Percentiles rank a stretch among this genome's conserved stretches.
phyloP scores from a whole-genome alignment of 1,139 yeast genomes.

The Debaryomyces sp. region DNA sequence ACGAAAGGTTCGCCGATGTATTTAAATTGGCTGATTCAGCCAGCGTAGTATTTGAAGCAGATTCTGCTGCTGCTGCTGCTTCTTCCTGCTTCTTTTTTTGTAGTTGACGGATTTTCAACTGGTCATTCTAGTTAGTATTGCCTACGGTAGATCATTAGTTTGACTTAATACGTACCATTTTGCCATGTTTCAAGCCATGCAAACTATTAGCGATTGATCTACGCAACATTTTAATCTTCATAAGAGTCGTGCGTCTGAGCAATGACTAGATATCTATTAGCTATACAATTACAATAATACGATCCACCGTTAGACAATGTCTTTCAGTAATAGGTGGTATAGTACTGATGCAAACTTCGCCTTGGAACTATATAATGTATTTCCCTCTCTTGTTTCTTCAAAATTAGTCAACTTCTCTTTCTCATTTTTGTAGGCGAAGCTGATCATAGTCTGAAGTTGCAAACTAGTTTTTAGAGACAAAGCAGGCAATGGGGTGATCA shows the following conservation, averaged over 20 bases:
- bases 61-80: constrained; percentile 22
- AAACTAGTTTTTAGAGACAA: background rate
- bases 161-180: constrained; percentile 3
- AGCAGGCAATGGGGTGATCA: constrained; percentile 1
- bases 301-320: background rate
- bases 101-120: constrained; percentile 61
- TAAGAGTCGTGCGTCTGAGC: background rate
- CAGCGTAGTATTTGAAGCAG: constrained; percentile 20
- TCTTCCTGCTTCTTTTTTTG: constrained; percentile 60
- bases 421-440: background rate
- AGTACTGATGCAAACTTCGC: background rate
- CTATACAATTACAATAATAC: background rate
- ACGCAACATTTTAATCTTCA: background rate
- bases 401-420: background rate
- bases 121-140: constrained; percentile 9
- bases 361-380: background rate
- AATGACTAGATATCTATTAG: background rate
- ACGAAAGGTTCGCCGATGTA: constrained; percentile 6
- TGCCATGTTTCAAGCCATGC: background rate
- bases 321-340: background rate
- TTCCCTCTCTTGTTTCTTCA: background rate
- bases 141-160: background rate
- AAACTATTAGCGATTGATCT: background rate
- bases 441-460: background rate
- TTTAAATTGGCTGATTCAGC: constrained; percentile 10